Percentiles rank a stretch among this genome's conserved stretches.
Conservation (phyloP, 202 grass and related monocot species). For the Panicum virgatum region DNA sequence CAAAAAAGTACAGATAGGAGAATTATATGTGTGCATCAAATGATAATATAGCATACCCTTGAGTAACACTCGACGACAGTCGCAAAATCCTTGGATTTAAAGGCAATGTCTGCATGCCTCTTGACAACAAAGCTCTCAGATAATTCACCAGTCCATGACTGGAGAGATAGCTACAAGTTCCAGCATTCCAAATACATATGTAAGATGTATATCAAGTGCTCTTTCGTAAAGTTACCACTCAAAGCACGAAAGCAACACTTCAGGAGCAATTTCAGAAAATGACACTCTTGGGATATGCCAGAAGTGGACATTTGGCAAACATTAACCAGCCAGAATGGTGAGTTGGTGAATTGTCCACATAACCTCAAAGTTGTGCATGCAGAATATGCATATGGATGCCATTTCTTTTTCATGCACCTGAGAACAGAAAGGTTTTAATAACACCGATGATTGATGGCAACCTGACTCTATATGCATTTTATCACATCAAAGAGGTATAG, state of each 20-base stretch:
- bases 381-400: not conserved
- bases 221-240: not conserved
- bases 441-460: not conserved
- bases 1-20: not conserved
- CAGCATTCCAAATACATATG: conserved; percentile 19
- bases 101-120: conserved; percentile 76
- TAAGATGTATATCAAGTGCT: conserved; percentile 9
- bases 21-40: not conserved
- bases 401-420: not conserved
- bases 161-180: conserved; percentile 75
- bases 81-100: conserved; percentile 81
- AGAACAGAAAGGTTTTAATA: not conserved
- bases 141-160: conserved; percentile 73
- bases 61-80: conserved; percentile 73
- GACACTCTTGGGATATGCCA: not conserved
- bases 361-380: not conserved
- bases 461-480: not conserved
- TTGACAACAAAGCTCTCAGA: conserved; percentile 71
- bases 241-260: not conserved
- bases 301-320: not conserved
- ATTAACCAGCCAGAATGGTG: not conserved
- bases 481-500: not conserved
- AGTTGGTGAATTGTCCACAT: not conserved
- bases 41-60: conserved; percentile 53
- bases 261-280: too few relatives aligned